Evolutionary conservation across 2,329 filamentous ascomycete genomes (phyloP), one percentile per base, ranked within the genome.

Genomic region (Fusarium pseudocircinatum): DNA sequence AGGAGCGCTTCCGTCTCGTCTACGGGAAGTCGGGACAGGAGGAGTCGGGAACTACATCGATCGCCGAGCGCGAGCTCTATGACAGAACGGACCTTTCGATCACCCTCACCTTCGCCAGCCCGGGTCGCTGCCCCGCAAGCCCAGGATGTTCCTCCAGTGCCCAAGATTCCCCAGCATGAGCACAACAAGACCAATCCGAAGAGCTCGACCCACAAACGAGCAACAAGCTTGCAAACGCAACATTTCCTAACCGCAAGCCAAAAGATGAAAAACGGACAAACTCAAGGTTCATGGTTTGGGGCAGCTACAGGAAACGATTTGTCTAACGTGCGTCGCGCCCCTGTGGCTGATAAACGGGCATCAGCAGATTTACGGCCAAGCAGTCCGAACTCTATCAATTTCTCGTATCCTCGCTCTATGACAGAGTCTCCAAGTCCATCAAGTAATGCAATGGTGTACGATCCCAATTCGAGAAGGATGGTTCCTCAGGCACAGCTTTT

Each of bases 11-110:
- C 95, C 2, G 83, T 89, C 46, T 93, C 93, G 4, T 96, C 94
- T 9, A 85, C 89, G 53, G 87, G 85, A 40, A 89, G 87, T 72
- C 83, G 82, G 54, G 82, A 84, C 43, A 76, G 82, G 50, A 79
- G 83, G 67, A 81, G 83, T 74, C 75, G 82, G 73, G 84, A 85
- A 59, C 84, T 95, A 69, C 87, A 91, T 70, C 87, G 94, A 77
- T 86, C 88, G 42, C 88, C 86, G 62, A 97, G 95, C 82, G 89
- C 89, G 34, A 88, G 91, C 28, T 97, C 95, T 56, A 97, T 98
- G 95, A 92, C 90, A 36, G 93, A 96, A 80, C 90, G 96, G 65
- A 95, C 94, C 2, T 97, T 98, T 82, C 91, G 95, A 75, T 93
- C 92, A 22, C 91, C 91, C 7, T 97, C 92, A 18, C 90, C 91